Evolutionary conservation across 75 land plant genomes (phyloP).

Genomic region (Cryptomeria japonica): DNA sequence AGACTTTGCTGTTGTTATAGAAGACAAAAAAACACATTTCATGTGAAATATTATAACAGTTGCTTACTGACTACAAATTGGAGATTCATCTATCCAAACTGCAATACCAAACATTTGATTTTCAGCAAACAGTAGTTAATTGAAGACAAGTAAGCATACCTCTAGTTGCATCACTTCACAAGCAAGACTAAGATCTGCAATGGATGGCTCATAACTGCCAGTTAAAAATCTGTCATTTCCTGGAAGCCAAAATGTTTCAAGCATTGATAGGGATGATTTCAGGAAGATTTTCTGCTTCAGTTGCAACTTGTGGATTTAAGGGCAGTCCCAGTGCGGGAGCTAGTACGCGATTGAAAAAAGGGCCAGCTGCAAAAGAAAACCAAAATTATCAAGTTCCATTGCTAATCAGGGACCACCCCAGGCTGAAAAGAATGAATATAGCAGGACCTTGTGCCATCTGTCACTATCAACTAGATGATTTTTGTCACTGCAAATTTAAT

Average conservation of each 20-base stretch:
- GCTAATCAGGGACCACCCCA: neutral
- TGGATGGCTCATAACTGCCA: slow-evolving; percentile 68
- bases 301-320: slow-evolving; percentile 64
- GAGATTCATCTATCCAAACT: neutral
- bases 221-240: slow-evolving; percentile 59
- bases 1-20: neutral
- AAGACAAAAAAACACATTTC: neutral
- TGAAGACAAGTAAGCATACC: slow-evolving; percentile 33
- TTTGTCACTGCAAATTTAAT: neutral
- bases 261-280: slow-evolving; percentile 50
- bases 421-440: neutral
- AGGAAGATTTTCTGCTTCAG: slow-evolving; percentile 60
- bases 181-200: slow-evolving; percentile 89
- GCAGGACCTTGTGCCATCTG: neutral
- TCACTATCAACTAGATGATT: neutral
- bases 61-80: neutral
- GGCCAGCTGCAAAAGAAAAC: slow-evolving; percentile 31
- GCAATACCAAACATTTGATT: neutral
- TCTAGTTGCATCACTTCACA: slow-evolving; percentile 94
- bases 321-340: slow-evolving; percentile 67
- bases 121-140: neutral
- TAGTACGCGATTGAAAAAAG: slow-evolving; percentile 48
- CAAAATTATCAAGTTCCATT: neutral
- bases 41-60: neutral
- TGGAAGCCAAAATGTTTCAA: slow-evolving; percentile 78